A percentile compares a stretch with the other conserved stretches of the same genome.
Conservation (phyloP, 495 filamentous ascomycete genomes). For the Xylaria telfairii region DNA sequence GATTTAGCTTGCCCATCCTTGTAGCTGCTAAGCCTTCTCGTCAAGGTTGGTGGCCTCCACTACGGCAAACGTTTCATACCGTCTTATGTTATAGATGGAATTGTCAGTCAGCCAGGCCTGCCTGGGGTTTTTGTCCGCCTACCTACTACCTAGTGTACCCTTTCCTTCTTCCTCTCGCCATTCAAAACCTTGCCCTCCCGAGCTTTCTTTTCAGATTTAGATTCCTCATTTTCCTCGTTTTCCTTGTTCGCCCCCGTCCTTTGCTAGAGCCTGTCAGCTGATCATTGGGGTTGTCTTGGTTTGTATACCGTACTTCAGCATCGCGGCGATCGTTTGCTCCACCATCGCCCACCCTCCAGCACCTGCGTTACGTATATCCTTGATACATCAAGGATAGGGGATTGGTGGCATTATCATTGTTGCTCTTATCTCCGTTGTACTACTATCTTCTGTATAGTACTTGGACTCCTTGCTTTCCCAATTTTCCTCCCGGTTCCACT, state of each 20-base stretch:
- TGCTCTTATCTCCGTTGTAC: not conserved
- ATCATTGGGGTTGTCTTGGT: not conserved
- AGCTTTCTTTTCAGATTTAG: not conserved
- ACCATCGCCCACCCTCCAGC: not conserved
- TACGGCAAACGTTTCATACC: slow-evolving; percentile 12
- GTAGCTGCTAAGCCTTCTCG: slow-evolving; percentile 15
- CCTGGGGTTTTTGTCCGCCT: slow-evolving; percentile 4
- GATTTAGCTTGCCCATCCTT: slow-evolving; percentile 5
- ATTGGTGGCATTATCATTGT: not conserved
- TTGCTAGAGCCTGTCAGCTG: not conserved
- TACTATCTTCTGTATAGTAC: not conserved
- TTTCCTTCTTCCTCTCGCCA: not conserved
- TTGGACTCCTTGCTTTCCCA: not conserved
- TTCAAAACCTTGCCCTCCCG: not conserved
- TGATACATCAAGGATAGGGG: not conserved
- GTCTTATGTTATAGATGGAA: slow-evolving; percentile 5
- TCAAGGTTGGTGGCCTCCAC: slow-evolving; percentile 3
- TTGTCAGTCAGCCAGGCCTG: not conserved
- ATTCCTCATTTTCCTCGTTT: not conserved
- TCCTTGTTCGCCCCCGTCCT: not conserved
- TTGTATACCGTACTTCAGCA: slow-evolving; percentile 4
- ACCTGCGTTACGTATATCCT: not conserved
- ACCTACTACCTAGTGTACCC: too few species aligned
- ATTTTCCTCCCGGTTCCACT: not conserved
- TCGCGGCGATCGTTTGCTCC: slow-evolving; percentile 15